These are phyloP conservation scores for Malus sieversii DNA, from an alignment of 306 rosid genomes.

Conservation along the genomic window DNA sequence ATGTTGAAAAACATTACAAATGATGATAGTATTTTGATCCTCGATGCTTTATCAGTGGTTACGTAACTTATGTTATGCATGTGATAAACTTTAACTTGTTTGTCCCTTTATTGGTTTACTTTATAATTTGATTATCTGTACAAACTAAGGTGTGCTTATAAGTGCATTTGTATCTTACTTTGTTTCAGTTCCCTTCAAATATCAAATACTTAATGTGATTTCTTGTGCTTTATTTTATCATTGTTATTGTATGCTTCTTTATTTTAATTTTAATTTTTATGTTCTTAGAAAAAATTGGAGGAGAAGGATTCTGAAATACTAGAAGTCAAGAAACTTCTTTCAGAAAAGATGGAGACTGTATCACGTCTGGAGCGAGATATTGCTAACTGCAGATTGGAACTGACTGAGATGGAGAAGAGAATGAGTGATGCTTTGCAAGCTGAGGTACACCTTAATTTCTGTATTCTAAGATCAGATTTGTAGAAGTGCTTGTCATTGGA, in stretches of 20 bases:
- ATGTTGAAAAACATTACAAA: neutral
- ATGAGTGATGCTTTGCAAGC: slow-evolving; percentile 40
- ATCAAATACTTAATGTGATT: neutral
- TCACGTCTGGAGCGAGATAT: slow-evolving; percentile 60
- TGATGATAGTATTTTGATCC: neutral
- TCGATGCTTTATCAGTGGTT: neutral
- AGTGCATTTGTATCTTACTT: neutral
- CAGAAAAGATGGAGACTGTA: slow-evolving; percentile 46
- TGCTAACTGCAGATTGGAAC: slow-evolving; percentile 51
- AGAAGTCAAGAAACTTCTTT: slow-evolving; percentile 43
- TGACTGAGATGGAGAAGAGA: slow-evolving; percentile 60
- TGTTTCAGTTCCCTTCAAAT: neutral
- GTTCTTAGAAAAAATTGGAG: slow-evolving; percentile 54
- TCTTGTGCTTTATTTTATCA: neutral
- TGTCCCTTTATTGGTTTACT: neutral
- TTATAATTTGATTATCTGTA: neutral
- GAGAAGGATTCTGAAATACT: slow-evolving; percentile 57
- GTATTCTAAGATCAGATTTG: neutral
- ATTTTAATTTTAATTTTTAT: neutral
- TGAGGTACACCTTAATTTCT: slow-evolving; percentile 48
- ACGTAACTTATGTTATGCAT: too few relatives aligned
- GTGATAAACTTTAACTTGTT: neutral
- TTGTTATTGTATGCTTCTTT: neutral
- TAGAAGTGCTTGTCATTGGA: neutral
- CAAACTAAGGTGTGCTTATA: neutral